These are phyloP conservation scores for Penicillium samsonianum DNA, from an alignment of 495 filamentous ascomycete genomes.

Conservation along the genomic window DNA sequence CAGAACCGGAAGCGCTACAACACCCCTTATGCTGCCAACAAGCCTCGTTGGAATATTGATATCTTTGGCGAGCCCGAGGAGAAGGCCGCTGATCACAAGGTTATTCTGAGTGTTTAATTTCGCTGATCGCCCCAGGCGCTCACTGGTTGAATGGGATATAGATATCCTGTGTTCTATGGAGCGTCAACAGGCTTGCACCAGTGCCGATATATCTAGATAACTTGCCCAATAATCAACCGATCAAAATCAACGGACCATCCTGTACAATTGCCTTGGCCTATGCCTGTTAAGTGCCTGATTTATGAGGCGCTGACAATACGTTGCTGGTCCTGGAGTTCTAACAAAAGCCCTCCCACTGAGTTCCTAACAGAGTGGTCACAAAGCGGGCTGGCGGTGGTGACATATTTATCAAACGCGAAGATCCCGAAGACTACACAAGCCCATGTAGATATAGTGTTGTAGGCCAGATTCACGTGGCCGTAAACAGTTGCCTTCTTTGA, in stretches of 20 bases:
- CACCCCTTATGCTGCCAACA: slow-evolving; percentile 46
- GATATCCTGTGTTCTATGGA: slow-evolving; percentile 7
- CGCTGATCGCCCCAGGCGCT: background rate
- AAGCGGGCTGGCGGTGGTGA: background rate
- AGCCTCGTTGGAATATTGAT: slow-evolving; percentile 50
- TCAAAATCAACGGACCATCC: background rate
- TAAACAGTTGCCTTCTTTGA: background rate
- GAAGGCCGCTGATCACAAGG: slow-evolving; percentile 45
- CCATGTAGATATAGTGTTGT: background rate
- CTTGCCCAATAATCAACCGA: background rate
- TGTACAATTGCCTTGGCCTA: background rate
- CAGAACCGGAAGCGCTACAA: slow-evolving; percentile 50
- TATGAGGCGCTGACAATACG: background rate
- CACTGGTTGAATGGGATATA: slow-evolving; percentile 22
- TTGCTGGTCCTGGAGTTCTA: background rate
- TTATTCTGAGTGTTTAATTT: slow-evolving; percentile 33
- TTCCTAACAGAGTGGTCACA: background rate
- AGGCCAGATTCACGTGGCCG: background rate
- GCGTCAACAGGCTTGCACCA: background rate
- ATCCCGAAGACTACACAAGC: background rate
- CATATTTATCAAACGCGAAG: background rate
- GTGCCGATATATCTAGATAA: background rate
- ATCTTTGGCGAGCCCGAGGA: slow-evolving; percentile 49
- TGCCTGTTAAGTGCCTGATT: background rate
- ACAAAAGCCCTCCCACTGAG: background rate